A percentile compares a stretch with the other conserved stretches of the same genome.
These are phyloP conservation scores for Solanum hybrid DNA, from an alignment of 305 asterid genomes.

Conservation along the genomic window DNA sequence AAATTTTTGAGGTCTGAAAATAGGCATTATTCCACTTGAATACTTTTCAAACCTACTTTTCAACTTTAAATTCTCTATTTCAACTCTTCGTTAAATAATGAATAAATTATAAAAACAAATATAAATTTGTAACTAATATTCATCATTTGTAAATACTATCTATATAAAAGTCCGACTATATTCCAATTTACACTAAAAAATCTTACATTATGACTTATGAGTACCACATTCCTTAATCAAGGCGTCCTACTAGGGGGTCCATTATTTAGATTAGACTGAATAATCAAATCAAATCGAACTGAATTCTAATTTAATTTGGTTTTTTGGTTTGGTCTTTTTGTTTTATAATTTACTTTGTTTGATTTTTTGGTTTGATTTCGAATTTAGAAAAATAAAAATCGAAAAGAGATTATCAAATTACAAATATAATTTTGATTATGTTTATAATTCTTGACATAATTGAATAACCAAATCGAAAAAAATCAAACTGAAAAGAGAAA, in stretches of 20 bases:
- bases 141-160: background rate
- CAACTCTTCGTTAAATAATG: background rate
- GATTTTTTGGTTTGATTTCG: too few species aligned
- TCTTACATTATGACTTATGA: background rate
- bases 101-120: background rate
- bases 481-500: too few species aligned
- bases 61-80: background rate
- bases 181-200: too few species aligned
- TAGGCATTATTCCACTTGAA: background rate
- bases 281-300: too few species aligned
- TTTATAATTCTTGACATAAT: too few species aligned
- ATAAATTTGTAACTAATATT: background rate
- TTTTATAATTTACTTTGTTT: too few species aligned
- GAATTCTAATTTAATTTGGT: fast-evolving
- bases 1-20: background rate
- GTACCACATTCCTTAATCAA: background rate
- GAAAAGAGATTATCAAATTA: too few species aligned
- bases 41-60: background rate
- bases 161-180: background rate
- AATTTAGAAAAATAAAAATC: too few species aligned
- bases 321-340: too few species aligned
- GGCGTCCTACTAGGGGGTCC: background rate
- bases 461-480: too few species aligned
- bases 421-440: too few species aligned
- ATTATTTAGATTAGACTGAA: too few species aligned